phyloP scores from a whole-genome alignment of 2,329 filamentous ascomycete genomes.

The Anthostomella pinea region DNA sequence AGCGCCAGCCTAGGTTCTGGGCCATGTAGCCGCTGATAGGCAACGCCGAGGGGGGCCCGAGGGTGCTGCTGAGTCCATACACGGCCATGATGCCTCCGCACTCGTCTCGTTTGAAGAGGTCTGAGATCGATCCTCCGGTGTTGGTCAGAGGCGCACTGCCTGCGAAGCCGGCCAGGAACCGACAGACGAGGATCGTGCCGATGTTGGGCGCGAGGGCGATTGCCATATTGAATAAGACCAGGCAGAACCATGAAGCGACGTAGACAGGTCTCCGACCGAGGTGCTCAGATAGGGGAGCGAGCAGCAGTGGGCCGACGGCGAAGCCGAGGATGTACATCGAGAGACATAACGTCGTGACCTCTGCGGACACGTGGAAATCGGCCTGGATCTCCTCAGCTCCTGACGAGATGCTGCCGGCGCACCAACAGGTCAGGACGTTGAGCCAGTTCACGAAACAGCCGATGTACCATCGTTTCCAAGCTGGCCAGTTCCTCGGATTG shows the following conservation, averaged over 20 bases:
- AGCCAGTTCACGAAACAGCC: constrained; percentile 2
- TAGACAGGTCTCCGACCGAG: not conserved
- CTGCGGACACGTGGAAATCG: not conserved
- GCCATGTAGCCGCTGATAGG: constrained; percentile 1
- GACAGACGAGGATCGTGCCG: not conserved
- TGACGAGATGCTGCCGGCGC: constrained; percentile 2
- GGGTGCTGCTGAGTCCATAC: constrained; percentile 1
- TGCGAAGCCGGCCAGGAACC: no score
- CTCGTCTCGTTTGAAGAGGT: constrained; percentile 1
- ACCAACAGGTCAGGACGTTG: constrained; percentile 2
- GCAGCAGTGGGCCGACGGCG: not conserved
- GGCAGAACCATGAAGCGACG: not conserved
- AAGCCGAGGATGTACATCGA: constrained; percentile 1
- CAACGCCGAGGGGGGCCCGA: not conserved
- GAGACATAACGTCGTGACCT: not conserved
- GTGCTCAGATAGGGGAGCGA: constrained; percentile 1
- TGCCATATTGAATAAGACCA: constrained; percentile 1
- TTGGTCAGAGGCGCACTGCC: constrained; percentile 3
- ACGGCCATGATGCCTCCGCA: constrained; percentile 2
- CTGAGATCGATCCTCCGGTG: constrained; percentile 1
- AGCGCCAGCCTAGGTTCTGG: constrained; percentile 1
- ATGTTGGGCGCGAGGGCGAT: constrained; percentile 1
- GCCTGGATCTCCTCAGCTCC: not conserved
- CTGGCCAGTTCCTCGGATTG: constrained; percentile 2
- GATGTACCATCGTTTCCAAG: constrained; percentile 1